Evolutionary conservation across 768 basidiomycete species (phyloP).

Genomic region (Lactarius hatsudake): DNA sequence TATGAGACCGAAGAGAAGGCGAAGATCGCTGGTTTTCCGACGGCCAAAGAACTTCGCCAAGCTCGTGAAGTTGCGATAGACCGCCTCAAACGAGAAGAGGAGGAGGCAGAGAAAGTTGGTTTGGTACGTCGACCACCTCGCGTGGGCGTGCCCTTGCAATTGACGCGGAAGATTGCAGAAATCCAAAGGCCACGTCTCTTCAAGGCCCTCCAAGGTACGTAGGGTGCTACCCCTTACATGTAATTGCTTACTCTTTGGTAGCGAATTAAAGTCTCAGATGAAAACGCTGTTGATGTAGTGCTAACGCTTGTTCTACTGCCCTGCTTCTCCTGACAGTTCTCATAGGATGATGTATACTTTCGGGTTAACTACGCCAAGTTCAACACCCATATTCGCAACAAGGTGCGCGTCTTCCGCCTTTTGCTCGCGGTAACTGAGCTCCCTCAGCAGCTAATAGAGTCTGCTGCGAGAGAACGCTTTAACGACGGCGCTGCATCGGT

Average conservation of each 20-base stretch:
- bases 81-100: constrained; percentile 65
- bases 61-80: constrained; percentile 65
- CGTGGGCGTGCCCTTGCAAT: not conserved
- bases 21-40: constrained; percentile 73
- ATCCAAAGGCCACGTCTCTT: constrained; percentile 47
- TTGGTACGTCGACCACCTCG: constrained; percentile 47
- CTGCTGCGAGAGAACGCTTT: constrained; percentile 74
- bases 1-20: constrained; percentile 78
- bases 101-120: constrained; percentile 69
- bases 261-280: constrained; percentile 52
- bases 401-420: constrained; percentile 45
- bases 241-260: constrained; percentile 3
- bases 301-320: not conserved
- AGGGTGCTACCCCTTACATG: constrained; percentile 14
- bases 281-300: constrained; percentile 62
- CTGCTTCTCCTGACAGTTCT: constrained; percentile 6
- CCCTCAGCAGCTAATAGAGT: constrained; percentile 63
- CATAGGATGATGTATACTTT: constrained; percentile 70
- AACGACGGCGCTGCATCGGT: constrained; percentile 73
- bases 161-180: constrained; percentile 46
- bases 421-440: constrained; percentile 23
- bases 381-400: constrained; percentile 82
- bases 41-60: constrained; percentile 73
- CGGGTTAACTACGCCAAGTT: constrained; percentile 89
- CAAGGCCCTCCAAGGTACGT: constrained; percentile 55